Evolutionary conservation across 2,329 filamentous ascomycete species (phyloP).

Genomic region (Cordyceps javanica): DNA sequence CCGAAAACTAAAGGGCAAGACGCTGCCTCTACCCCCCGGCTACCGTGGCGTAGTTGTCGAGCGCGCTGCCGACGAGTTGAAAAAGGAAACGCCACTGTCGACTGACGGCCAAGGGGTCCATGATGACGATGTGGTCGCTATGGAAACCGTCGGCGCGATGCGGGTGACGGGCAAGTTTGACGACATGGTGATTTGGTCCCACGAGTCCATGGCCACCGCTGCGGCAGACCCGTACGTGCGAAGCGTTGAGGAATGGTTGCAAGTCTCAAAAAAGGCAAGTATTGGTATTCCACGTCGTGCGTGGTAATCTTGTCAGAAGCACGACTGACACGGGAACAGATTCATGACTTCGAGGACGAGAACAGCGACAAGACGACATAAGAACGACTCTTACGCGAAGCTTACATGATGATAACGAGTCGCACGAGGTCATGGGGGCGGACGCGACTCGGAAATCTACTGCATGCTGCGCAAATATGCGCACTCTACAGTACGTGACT

Average conservation of each 20-base stretch:
- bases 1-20: slow-evolving; percentile 66
- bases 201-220: slow-evolving; percentile 60
- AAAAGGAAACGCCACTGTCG: slow-evolving; percentile 27
- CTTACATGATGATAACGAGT: not conserved
- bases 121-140: slow-evolving; percentile 35
- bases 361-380: not conserved
- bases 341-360: not conserved
- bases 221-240: slow-evolving; percentile 64
- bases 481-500: not conserved
- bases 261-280: slow-evolving; percentile 59
- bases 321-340: not conserved
- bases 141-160: slow-evolving; percentile 50
- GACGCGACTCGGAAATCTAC: not conserved
- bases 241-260: slow-evolving; percentile 74
- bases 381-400: not conserved
- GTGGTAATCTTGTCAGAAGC: not conserved
- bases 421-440: rapidly evolving
- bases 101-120: slow-evolving; percentile 14
- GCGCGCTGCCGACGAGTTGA: slow-evolving; percentile 32
- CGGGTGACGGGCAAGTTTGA: slow-evolving; percentile 65
- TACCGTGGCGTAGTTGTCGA: slow-evolving; percentile 62
- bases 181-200: slow-evolving; percentile 75
- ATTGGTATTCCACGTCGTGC: not conserved
- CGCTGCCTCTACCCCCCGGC: slow-evolving; percentile 60
- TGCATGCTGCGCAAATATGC: not conserved